phyloP scores from a whole-genome alignment of 2,329 filamentous ascomycete species.

The Alternaria brassicicola region DNA sequence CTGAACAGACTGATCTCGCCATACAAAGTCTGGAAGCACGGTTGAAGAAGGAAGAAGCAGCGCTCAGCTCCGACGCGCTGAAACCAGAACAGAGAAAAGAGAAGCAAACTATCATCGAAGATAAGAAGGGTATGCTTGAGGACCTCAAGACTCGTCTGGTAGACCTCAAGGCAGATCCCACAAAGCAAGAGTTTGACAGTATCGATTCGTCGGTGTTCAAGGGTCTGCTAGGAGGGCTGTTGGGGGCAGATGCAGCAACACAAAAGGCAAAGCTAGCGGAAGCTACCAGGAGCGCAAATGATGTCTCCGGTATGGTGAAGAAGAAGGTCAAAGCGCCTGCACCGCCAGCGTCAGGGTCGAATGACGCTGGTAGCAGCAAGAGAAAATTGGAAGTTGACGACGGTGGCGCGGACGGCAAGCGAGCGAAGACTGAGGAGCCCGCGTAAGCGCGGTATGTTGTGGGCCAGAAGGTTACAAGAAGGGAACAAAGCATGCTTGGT shows the following conservation, averaged over 20 bases:
- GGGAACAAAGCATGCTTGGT: neutral
- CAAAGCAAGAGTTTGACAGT: slow-evolving; percentile 48
- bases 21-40: slow-evolving; percentile 75
- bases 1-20: slow-evolving; percentile 72
- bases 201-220: slow-evolving; percentile 56
- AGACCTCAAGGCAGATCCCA: slow-evolving; percentile 70
- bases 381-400: slow-evolving; percentile 42
- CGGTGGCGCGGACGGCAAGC: slow-evolving; percentile 33
- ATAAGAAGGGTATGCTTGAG: slow-evolving; percentile 77
- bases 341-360: slow-evolving; percentile 11
- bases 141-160: slow-evolving; percentile 71
- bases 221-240: slow-evolving; percentile 67
- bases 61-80: slow-evolving; percentile 56
- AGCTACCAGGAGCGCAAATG: slow-evolving; percentile 74
- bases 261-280: slow-evolving; percentile 71
- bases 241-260: slow-evolving; percentile 67
- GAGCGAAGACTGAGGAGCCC: slow-evolving; percentile 44
- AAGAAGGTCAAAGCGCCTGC: slow-evolving; percentile 64
- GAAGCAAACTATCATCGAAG: slow-evolving; percentile 64
- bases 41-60: slow-evolving; percentile 71
- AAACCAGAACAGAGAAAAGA: slow-evolving; percentile 69
- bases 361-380: slow-evolving; percentile 32
- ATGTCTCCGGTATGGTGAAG: slow-evolving; percentile 75
- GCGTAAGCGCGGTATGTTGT: neutral
- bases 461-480: no score